A percentile compares a stretch with the other conserved stretches of the same genome.
These are phyloP conservation scores for Jackrogersella minutella DNA, from an alignment of 495 filamentous ascomycete genomes.

Conservation along the genomic window DNA sequence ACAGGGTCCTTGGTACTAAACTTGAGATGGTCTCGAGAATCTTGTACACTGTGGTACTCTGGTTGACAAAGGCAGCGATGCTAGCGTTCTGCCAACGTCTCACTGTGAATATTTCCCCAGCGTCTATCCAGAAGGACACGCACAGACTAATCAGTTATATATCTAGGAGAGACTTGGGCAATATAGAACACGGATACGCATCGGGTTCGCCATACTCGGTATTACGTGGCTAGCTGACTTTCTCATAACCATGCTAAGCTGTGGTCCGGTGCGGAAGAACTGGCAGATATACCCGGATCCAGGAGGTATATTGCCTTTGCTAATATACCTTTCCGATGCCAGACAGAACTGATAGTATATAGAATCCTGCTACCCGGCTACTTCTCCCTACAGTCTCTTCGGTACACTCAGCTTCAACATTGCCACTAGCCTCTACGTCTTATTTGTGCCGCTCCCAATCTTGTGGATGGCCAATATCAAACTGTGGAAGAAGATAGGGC, in stretches of 20 bases:
- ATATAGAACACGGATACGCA: conserved; percentile 58
- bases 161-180: conserved; percentile 51
- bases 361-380: conserved; percentile 61
- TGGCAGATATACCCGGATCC: conserved; percentile 67
- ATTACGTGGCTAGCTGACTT: conserved; percentile 61
- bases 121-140: neutral
- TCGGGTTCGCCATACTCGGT: conserved; percentile 61
- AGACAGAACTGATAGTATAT: conserved; percentile 2
- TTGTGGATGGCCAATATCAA: conserved; percentile 58
- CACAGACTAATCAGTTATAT: neutral
- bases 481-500: conserved; percentile 55
- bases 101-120: conserved; percentile 50
- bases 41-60: conserved; percentile 62
- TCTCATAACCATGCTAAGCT: conserved; percentile 62
- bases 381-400: conserved; percentile 54
- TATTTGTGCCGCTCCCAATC: conserved; percentile 63
- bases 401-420: conserved; percentile 60
- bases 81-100: conserved; percentile 66
- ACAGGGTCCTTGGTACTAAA: conserved; percentile 60
- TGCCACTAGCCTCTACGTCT: conserved; percentile 61
- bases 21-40: conserved; percentile 66
- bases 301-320: conserved; percentile 50
- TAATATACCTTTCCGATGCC: neutral
- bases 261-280: conserved; percentile 58
- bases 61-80: conserved; percentile 67